Percentiles rank a stretch among this genome's conserved stretches.
Evolutionary conservation across 441 rosid species (phyloP).

Genomic region (Daphne laureola): DNA sequence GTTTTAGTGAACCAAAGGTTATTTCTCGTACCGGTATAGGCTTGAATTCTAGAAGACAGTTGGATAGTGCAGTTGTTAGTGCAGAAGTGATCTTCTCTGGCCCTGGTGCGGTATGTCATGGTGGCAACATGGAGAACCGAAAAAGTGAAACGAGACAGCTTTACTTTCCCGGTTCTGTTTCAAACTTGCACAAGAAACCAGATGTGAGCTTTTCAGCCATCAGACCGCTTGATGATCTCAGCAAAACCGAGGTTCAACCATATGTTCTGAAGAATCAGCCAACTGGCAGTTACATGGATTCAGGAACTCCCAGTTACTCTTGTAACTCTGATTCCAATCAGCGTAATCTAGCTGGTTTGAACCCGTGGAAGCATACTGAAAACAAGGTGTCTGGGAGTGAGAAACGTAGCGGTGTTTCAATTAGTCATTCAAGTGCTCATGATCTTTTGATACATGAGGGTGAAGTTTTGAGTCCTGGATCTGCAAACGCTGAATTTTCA

Average conservation of each 20-base stretch:
- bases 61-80: slow-evolving; percentile 21
- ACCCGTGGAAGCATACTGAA: slow-evolving; percentile 12
- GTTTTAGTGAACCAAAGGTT: slow-evolving; percentile 13
- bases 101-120: slow-evolving; percentile 18
- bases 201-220: slow-evolving; percentile 16
- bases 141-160: slow-evolving; percentile 13
- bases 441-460: slow-evolving; percentile 20
- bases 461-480: slow-evolving; percentile 23
- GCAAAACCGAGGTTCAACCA: slow-evolving; percentile 24
- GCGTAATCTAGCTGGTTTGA: slow-evolving; percentile 15
- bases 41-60: slow-evolving; percentile 19
- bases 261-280: slow-evolving; percentile 18
- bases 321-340: slow-evolving; percentile 16
- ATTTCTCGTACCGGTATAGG: slow-evolving; percentile 16
- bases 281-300: slow-evolving; percentile 15
- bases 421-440: slow-evolving; percentile 2
- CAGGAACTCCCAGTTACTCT: slow-evolving; percentile 18
- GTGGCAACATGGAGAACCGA: slow-evolving; percentile 9
- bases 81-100: slow-evolving; percentile 34
- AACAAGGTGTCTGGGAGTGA: slow-evolving; percentile 18
- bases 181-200: slow-evolving; percentile 15
- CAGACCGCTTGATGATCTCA: slow-evolving; percentile 15
- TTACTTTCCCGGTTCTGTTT: slow-evolving; percentile 14
- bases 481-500: slow-evolving; percentile 17
- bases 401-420: slow-evolving; percentile 11